Percentiles rank a stretch among this genome's conserved stretches.
Conservation (phyloP, 441 rosid genomes). For the Kokia cookei region DNA sequence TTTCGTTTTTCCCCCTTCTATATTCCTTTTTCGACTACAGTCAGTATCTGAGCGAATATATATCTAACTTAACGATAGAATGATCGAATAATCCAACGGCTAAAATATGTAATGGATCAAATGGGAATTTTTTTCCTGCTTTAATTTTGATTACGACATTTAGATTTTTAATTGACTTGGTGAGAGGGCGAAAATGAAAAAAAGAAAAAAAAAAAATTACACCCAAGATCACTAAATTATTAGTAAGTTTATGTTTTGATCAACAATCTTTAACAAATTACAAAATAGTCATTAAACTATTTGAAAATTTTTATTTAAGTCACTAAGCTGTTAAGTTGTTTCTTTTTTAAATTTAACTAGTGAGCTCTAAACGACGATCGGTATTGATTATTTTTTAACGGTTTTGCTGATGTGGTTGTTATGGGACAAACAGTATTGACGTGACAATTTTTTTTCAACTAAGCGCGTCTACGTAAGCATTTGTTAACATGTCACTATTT, state of each 20-base stretch:
- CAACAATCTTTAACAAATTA: too few relatives aligned
- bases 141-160: neutral
- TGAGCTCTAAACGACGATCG: accelerated
- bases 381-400: too few relatives aligned
- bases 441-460: too few relatives aligned
- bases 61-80: neutral
- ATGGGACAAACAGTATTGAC: too few relatives aligned
- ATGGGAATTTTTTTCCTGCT: neutral
- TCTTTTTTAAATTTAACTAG: too few relatives aligned
- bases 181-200: neutral
- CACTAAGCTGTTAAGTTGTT: too few relatives aligned
- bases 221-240: accelerated
- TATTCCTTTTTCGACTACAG: neutral
- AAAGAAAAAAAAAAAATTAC: too few relatives aligned
- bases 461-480: too few relatives aligned
- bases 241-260: accelerated
- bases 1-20: too few relatives aligned
- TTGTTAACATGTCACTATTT: too few relatives aligned
- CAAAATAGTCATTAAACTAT: too few relatives aligned
- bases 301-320: accelerated
- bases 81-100: neutral
- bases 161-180: neutral
- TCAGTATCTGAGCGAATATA: neutral
- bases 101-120: neutral
- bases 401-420: too few relatives aligned